Conservation (phyloP, 768 basidiomycete species). For the Xerocomus spinulosus region DNA sequence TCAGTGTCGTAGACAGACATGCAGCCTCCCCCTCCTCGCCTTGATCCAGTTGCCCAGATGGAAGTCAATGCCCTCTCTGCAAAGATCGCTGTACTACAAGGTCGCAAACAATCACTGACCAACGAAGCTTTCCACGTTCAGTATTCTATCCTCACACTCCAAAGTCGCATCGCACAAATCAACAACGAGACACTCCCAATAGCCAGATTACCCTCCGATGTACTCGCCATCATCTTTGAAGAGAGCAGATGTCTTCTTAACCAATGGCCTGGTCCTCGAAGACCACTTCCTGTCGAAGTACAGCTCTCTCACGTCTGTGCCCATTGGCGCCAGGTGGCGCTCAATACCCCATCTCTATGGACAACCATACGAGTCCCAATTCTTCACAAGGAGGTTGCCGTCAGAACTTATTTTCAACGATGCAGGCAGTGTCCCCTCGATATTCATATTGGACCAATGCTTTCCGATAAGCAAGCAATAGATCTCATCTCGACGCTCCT, state of each 20-base stretch:
- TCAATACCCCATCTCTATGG: constrained; percentile 34
- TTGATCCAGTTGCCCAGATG: constrained; percentile 22
- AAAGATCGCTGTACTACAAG: constrained; percentile 20
- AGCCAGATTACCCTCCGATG: constrained; percentile 28
- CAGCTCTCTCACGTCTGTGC: constrained; percentile 35
- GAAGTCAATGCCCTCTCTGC: constrained; percentile 24
- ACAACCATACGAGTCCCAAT: constrained; percentile 31
- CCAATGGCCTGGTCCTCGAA: constrained; percentile 24
- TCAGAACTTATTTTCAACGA: constrained; percentile 29
- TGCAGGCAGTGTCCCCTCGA: constrained; percentile 31
- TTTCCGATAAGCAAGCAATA: constrained; percentile 21
- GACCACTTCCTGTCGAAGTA: constrained; percentile 31
- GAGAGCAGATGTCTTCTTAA: constrained; percentile 28
- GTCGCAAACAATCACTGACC: constrained; percentile 16
- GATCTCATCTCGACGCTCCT: constrained; percentile 26
- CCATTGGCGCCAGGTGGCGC: constrained; percentile 34
- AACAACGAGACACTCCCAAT: constrained; percentile 29
- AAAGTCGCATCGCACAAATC: constrained; percentile 32
- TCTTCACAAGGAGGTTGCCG: constrained; percentile 24
- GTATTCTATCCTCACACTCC: constrained; percentile 25
- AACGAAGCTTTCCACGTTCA: constrained; percentile 26
- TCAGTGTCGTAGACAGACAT: constrained; percentile 17
- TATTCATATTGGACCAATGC: constrained; percentile 29
- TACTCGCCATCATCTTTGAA: constrained; percentile 33
- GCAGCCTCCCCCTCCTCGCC: constrained; percentile 10